phyloP scores from a whole-genome alignment of 257 asterid genomes.

The Solanum gandarillasii region DNA sequence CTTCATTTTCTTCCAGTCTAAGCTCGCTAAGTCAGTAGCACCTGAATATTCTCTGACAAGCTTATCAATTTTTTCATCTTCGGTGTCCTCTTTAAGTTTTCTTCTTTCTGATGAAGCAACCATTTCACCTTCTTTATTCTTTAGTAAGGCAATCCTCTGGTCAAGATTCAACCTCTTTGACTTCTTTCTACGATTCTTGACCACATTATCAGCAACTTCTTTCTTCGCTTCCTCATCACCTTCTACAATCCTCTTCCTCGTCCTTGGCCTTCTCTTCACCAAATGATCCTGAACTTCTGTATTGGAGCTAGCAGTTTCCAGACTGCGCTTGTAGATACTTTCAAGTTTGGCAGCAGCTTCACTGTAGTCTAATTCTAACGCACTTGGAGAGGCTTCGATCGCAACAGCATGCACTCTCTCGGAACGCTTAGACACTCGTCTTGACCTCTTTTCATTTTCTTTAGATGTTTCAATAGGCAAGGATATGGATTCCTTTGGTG shows the following conservation, averaged over 20 bases:
- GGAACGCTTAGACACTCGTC: conserved; percentile 26
- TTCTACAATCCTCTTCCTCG: conserved; percentile 35
- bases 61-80: conserved; percentile 40
- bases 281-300: conserved; percentile 24
- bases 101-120: conserved; percentile 14
- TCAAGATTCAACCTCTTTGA: conserved; percentile 59
- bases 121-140: conserved; percentile 30
- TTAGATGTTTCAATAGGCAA: conserved; percentile 46
- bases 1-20: conserved; percentile 84
- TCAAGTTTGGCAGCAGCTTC: conserved; percentile 83
- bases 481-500: conserved; percentile 43
- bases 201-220: conserved; percentile 19
- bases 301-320: conserved; percentile 25
- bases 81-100: conserved; percentile 19
- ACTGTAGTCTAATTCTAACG: conserved; percentile 55
- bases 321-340: conserved; percentile 43
- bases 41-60: conserved; percentile 67
- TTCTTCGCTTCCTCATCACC: conserved; percentile 18
- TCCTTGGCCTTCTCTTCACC: conserved; percentile 27
- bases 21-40: conserved; percentile 41
- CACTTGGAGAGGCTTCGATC: conserved; percentile 34
- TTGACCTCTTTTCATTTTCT: conserved; percentile 31
- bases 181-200: conserved; percentile 38
- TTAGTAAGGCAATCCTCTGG: conserved; percentile 52
- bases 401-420: conserved; percentile 51